Evolutionary conservation across 768 basidiomycete genomes (phyloP).

Genomic region (Paxillus ammoniavirescens): DNA sequence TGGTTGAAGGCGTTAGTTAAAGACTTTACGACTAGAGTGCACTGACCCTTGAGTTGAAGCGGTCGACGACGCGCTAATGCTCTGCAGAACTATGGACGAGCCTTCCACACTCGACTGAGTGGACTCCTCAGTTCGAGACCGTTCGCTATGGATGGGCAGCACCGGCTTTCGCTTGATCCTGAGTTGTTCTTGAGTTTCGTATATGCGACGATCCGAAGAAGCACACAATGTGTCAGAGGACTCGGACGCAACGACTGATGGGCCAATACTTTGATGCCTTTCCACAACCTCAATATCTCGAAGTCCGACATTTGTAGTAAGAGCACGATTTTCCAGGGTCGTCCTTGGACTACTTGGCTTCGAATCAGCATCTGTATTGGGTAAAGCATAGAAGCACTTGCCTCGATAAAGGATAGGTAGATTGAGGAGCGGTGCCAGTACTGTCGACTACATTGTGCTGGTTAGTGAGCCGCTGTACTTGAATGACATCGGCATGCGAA

Average conservation of each 20-base stretch:
- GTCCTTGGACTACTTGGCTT: not conserved
- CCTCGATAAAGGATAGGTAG: not conserved
- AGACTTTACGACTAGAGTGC: not conserved
- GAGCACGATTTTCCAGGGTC: not conserved
- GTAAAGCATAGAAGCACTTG: not conserved
- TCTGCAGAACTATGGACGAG: not conserved
- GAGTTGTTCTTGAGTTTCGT: not conserved
- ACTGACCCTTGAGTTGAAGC: conserved; percentile 6
- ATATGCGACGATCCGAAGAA: not conserved
- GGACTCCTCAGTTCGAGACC: not conserved
- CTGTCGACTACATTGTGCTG: not conserved
- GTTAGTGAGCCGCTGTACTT: not conserved
- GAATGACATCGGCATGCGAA: not conserved
- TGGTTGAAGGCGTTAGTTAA: conserved; percentile 3
- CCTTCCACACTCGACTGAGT: not conserved
- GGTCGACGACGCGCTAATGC: not conserved
- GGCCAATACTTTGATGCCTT: not conserved
- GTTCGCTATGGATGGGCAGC: not conserved
- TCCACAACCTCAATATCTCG: not conserved
- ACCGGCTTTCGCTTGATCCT: not conserved
- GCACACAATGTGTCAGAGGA: not conserved
- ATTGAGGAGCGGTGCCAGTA: not conserved
- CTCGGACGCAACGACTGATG: not conserved
- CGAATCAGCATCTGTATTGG: not conserved
- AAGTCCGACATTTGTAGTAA: not conserved